Base-by-base conservation (phyloP, 116 monocot genomes). In the Cymodocea nodosa region DNA sequence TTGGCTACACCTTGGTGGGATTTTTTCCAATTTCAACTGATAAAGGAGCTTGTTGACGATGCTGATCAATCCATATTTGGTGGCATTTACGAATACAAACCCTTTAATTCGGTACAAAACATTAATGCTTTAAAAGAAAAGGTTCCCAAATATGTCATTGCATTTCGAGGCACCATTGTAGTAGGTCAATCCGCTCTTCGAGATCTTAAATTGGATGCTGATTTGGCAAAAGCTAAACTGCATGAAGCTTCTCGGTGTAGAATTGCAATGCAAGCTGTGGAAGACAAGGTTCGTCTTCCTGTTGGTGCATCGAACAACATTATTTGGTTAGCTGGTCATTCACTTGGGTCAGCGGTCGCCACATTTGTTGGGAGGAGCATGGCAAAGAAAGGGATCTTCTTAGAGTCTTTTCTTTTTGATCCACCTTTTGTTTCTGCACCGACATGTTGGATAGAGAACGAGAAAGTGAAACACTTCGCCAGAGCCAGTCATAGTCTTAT, bases 251-350 rank as follows among this genome's bases (percentile, higher is more conserved):
- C 88, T 4, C 82, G 92, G 2, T 88, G 73, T 53, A 56, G 68
- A 15, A 82, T 86, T 5, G 89, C 89, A n/a, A 84, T 80, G 77
- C 82, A 86, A 67, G 92, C 92, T 56, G 86, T 89, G 17, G 68
- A 51, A 16, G 75, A 84, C 39, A 15, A 78, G 14, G 74, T 81
- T 5, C 69, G 82, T 22, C n/a, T 81, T 5, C 59, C 75, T 24
- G 71, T 53, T 53, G 84, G 81, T 23, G 67, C 66, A n/a, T 71
- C 65, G 0, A 79, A 65, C 9, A n/a, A n/a, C n/a, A n/a, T n/a
- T n/a, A 56, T 98, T 44, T 98, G 98, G 98, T 44, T 98, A 67
- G 75, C 86, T n/a, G 92, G 98, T 16, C 98, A 98, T 70, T 98
- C 98, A 36, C 59, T 98, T 15, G 98, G 92, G 4, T 77, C 98